Base-by-base conservation (phyloP, 257 asterid genomes). In the Phtheirospermum japonicum region DNA sequence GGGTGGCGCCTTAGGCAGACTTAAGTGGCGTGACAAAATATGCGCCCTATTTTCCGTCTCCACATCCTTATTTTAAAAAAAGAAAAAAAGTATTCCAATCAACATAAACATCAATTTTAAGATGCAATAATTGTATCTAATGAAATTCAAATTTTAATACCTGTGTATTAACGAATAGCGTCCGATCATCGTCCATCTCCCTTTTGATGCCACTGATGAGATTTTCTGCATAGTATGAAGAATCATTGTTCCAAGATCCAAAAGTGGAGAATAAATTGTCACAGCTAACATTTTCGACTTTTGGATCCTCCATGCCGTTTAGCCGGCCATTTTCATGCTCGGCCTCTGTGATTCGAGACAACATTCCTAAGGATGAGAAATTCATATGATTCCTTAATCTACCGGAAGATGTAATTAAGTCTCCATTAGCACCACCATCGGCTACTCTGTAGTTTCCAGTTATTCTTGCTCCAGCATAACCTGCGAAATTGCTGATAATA, bases 11-110 rank as follows among this genome's bases (percentile, higher is more conserved):
- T 80, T 89, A 1, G 96, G 91, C 36, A 83, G 79, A 75, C 96
- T 85, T 32, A 75, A 37, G 71, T 83, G 93, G 71, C 73, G 95
- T 14, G 91, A 85, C 79, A 87, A 61, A 52, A 64, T 14, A 18
- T 73, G 65, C 8, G 83, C 70, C 77, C 77, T 80, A 64, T 61
- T 71, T 68, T 69, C 75, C 7, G 43, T 69, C 74, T 79, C 85
- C 65, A 58, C 72, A 17, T 59, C 82, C 95, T 83, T 75, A 23
- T 33, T 65, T 36, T 2, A 8, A 28, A 32, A 40, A 2, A 9
- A n/a, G n/a, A n/a, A n/a, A n/a, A n/a, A n/a, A n/a, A n/a, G n/a
- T n/a, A n/a, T n/a, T n/a, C n/a, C n/a, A n/a, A n/a, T n/a, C n/a
- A n/a, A n/a, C n/a, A n/a, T n/a, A 33, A 33, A 33, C 37, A 33